Base-by-base conservation (phyloP, 495 filamentous ascomycete species). In the Penicillium bovifimosum region DNA sequence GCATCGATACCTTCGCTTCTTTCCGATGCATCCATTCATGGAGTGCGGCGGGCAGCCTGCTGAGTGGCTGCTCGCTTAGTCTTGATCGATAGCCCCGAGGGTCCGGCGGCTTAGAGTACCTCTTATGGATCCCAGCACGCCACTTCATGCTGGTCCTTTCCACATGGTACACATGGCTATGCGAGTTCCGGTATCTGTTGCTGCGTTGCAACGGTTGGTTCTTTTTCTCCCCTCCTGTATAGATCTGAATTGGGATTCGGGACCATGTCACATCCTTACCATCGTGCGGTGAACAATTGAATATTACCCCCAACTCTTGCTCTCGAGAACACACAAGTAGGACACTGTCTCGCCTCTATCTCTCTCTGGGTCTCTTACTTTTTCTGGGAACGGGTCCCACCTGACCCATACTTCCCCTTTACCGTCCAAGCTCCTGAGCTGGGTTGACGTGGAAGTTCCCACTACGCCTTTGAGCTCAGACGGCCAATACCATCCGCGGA, bases 31-130 rank as follows among this genome's bases (percentile, higher is more conserved):
- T 46, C 53, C 47, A 55, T 44, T 51, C 34, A 28, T 41, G 50
- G 32, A 53, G 32, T 45, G 54, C 58, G 53, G 60, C 62, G 62
- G 60, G 52, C 60, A 63, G 56, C 34, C 10, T 41, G 54, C 56
- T 61, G 54, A 63, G 56, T 65, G 62, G 62, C 56, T 61, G 42
- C 9, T 44, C 33, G 45, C 39, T 16, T 20, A 36, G 32, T 36
- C 16, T 47, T 47, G 55, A 62, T 62, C 55, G 51, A 58, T 57
- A 32, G 29, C 43, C 41, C 59, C 56, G 43, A 56, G 47, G 49
- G 57, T 41, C 60, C 52, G 48, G 51, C 46, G 38, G 49, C 54
- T 57, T 48, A 54, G 50, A 3, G 16, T 50, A 46, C 42, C 47
- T 34, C 41, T 50, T 47, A 54, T 57, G 56, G 57, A 56, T 46